These are phyloP conservation scores for Xylaria telfairii DNA, from an alignment of 495 filamentous ascomycete species.

Conservation along the genomic window DNA sequence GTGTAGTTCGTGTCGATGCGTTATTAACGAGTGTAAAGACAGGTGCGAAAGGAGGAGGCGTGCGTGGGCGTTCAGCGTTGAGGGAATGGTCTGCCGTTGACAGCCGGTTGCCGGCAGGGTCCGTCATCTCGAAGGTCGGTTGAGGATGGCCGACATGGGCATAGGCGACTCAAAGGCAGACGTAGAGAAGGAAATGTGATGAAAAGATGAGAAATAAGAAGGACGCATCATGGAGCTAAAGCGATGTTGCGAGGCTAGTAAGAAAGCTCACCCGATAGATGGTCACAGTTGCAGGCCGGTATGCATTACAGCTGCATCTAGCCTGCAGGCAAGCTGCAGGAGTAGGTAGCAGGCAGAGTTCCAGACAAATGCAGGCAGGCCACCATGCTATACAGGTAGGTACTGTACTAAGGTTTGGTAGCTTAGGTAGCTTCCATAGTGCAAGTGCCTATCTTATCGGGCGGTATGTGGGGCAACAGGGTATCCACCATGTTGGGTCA, in stretches of 20 bases:
- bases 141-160: slow-evolving; percentile 30
- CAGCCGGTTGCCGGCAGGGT: slow-evolving; percentile 34
- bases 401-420: not conserved
- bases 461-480: too few species aligned
- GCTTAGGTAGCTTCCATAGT: not conserved
- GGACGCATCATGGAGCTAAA: slow-evolving; percentile 54
- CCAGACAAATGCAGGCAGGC: slow-evolving; percentile 21
- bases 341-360: not conserved
- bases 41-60: slow-evolving; percentile 60
- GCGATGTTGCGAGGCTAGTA: slow-evolving; percentile 36
- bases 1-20: slow-evolving; percentile 54
- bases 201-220: slow-evolving; percentile 42
- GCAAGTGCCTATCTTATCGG: not conserved
- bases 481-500: slow-evolving; percentile 5
- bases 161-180: slow-evolving; percentile 32
- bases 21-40: slow-evolving; percentile 72
- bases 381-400: not conserved
- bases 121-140: slow-evolving; percentile 37
- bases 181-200: slow-evolving; percentile 46
- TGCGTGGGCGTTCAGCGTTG: slow-evolving; percentile 33
- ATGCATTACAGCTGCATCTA: slow-evolving; percentile 25
- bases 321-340: slow-evolving; percentile 24
- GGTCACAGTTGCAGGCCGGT: slow-evolving; percentile 30
- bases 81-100: slow-evolving; percentile 34
- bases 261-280: slow-evolving; percentile 30